phyloP scores from a whole-genome alignment of 441 rosid species.

The Kokia cookei region DNA sequence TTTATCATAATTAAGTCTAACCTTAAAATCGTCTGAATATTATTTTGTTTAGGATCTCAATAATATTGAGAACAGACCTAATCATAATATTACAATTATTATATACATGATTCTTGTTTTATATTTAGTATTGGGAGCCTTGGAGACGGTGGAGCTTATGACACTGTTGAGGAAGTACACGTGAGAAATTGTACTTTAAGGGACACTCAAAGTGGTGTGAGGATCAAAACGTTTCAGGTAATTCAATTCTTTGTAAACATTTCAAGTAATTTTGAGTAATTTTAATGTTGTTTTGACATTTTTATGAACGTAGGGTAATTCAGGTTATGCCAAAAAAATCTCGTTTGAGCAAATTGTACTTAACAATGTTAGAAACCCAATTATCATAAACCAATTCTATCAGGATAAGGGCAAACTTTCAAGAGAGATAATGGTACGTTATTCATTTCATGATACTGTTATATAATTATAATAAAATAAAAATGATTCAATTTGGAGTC shows the following conservation, averaged over 20 bases:
- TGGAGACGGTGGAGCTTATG: constrained; percentile 23
- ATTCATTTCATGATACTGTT: neutral
- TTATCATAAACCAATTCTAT: constrained; percentile 28
- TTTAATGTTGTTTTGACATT: neutral
- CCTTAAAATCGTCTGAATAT: too few species aligned
- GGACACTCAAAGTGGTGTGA: constrained; percentile 22
- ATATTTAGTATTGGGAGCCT: constrained; percentile 29
- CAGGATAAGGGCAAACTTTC: neutral
- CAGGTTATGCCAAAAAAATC: constrained; percentile 29
- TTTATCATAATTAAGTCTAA: too few species aligned
- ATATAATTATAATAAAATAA: too few species aligned
- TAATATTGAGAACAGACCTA: too few species aligned
- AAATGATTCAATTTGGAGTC: too few species aligned
- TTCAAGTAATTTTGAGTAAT: too few species aligned
- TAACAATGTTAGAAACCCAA: constrained; percentile 19
- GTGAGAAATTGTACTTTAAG: constrained; percentile 24
- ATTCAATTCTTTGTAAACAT: neutral
- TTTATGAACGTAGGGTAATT: constrained; percentile 5
- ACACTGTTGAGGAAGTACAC: constrained; percentile 26
- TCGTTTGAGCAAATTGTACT: constrained; percentile 20
- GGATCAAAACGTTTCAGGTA: constrained; percentile 24
- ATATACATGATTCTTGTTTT: too few species aligned
- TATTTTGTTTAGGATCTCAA: too few species aligned
- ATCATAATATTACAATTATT: too few species aligned
- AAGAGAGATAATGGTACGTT: neutral